Conservation (phyloP, 2,329 filamentous ascomycete genomes). For the Neofusicoccum sp. region DNA sequence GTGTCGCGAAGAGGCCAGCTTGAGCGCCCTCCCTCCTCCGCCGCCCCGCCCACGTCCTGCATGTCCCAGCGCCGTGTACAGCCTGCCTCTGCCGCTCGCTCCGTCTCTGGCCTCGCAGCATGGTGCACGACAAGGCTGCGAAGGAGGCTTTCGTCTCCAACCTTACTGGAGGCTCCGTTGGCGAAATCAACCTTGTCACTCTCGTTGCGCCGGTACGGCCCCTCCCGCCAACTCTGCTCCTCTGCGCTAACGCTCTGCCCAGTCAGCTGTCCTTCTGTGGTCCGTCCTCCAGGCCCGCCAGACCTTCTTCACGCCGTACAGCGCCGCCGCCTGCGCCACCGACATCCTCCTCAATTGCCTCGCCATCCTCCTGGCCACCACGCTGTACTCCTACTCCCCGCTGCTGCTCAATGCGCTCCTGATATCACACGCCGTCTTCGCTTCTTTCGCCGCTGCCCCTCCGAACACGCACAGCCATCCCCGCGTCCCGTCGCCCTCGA, state of each 20-base stretch:
- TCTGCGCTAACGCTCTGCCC: conserved; percentile 22
- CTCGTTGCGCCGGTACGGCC: conserved; percentile 74
- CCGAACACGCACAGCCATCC: conserved; percentile 21
- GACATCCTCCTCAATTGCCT: conserved; percentile 88
- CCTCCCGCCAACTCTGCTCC: conserved; percentile 13
- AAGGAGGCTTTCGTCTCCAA: conserved; percentile 97
- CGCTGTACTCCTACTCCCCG: conserved; percentile 75
- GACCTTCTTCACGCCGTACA: conserved; percentile 76
- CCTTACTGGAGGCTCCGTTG: conserved; percentile 75
- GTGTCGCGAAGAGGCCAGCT: conserved; percentile 14
- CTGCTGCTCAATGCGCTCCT: conserved; percentile 73
- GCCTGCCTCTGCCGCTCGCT: background rate
- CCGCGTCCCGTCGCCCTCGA: conserved; percentile 26
- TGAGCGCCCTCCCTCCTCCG: background rate
- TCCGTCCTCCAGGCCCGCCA: conserved; percentile 81
- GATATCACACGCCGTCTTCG: conserved; percentile 65
- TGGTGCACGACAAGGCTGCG: conserved; percentile 69
- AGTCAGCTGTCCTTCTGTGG: conserved; percentile 85
- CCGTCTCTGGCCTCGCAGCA: conserved; percentile 5
- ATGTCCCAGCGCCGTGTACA: background rate
- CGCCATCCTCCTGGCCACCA: conserved; percentile 78
- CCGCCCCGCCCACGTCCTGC: background rate
- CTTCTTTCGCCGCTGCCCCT: conserved; percentile 49
- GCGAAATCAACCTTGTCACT: conserved; percentile 84
- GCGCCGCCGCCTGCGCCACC: conserved; percentile 63